These are phyloP conservation scores for Chlamydomonas incerta DNA, from an alignment of 139 green algal genomes.

Conservation along the genomic window DNA sequence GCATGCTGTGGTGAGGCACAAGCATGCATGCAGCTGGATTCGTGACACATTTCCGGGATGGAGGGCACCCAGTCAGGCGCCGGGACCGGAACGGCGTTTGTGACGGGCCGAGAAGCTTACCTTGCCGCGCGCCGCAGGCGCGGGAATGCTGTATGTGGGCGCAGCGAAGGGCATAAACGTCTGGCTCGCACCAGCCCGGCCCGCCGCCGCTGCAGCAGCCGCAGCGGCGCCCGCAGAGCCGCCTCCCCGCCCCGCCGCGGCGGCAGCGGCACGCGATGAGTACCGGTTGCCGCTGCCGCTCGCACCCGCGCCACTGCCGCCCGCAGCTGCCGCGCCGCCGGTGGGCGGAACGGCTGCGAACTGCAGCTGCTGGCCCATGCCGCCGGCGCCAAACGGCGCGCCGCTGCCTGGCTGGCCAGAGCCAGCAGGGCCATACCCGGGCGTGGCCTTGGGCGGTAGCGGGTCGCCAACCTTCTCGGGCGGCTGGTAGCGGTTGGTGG, in stretches of 20 bases:
- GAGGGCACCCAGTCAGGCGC: too few species aligned
- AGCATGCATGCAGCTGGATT: too few species aligned
- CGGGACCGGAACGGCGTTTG: too few species aligned
- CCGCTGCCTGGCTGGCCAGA: too few species aligned
- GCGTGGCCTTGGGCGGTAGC: constrained; percentile 35
- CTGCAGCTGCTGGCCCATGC: background rate
- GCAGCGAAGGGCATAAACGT: constrained; percentile 60
- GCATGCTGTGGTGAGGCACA: too few species aligned
- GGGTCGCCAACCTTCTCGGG: constrained; percentile 66
- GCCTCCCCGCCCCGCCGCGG: background rate
- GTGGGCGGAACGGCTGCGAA: background rate
- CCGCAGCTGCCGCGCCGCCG: background rate
- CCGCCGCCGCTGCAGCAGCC: background rate
- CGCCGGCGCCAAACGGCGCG: background rate
- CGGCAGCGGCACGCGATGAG: background rate
- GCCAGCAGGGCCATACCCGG: too few species aligned
- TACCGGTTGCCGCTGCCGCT: constrained; percentile 22
- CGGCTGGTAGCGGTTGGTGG: constrained; percentile 70
- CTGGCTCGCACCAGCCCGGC: background rate
- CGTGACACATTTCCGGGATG: too few species aligned
- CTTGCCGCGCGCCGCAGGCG: background rate
- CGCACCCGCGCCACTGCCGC: background rate
- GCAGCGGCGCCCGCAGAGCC: background rate
- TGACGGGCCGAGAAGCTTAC: too few species aligned
- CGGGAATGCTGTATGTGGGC: constrained; percentile 60